These are phyloP conservation scores for Collybia nuda DNA, from an alignment of 768 basidiomycete species.

Conservation along the genomic window DNA sequence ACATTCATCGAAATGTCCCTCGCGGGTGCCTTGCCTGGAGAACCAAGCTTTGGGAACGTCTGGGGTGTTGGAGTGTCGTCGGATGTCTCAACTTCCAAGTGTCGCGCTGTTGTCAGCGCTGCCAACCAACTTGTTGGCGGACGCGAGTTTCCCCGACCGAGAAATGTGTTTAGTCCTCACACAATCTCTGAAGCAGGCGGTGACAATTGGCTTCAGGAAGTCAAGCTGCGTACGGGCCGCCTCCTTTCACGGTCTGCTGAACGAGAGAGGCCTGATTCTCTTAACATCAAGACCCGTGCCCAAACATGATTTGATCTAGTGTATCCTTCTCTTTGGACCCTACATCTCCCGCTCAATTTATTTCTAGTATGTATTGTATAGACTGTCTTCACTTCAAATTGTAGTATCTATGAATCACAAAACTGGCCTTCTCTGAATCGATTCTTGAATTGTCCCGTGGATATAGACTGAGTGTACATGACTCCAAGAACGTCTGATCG, in stretches of 20 bases:
- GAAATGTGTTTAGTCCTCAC: constrained; percentile 23
- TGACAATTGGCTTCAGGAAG: constrained; percentile 20
- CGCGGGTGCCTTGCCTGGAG: constrained; percentile 42
- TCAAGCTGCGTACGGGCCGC: constrained; percentile 21
- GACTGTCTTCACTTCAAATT: too few species aligned
- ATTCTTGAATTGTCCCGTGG: too few species aligned
- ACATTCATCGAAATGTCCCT: constrained; percentile 76
- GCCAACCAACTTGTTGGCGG: constrained; percentile 62
- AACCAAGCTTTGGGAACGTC: constrained; percentile 46
- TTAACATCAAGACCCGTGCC: too few species aligned
- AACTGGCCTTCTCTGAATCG: too few species aligned
- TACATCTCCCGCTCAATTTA: too few species aligned
- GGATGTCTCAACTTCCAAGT: constrained; percentile 69
- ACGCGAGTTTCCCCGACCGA: constrained; percentile 40
- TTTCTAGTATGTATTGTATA: too few species aligned
- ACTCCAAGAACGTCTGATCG: too few species aligned
- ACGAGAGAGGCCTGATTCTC: too few species aligned
- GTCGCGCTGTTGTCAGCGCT: constrained; percentile 75
- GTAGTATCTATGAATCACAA: too few species aligned
- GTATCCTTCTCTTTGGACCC: too few species aligned
- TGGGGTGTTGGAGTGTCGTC: constrained; percentile 82
- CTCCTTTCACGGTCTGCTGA: not conserved
- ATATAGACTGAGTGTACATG: too few species aligned
- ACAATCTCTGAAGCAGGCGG: constrained; percentile 6
- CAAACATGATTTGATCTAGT: too few species aligned